Percentiles rank a stretch among this genome's conserved stretches.
phyloP scores from a whole-genome alignment of 2,329 filamentous ascomycete genomes.

The Domatiomyces globalis region DNA sequence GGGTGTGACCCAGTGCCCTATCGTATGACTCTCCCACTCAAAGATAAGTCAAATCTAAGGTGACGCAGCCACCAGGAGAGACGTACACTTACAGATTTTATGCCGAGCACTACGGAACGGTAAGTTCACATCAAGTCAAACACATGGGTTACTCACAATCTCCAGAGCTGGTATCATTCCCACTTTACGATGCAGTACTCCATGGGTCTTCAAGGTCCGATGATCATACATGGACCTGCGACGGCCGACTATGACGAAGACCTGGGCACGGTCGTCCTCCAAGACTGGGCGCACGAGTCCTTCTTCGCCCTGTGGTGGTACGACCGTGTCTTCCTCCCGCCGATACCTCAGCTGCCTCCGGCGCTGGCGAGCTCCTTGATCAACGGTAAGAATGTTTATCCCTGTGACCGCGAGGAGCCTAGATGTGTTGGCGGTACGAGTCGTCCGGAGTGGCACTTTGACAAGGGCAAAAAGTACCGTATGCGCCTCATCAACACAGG shows the following conservation, averaged over 20 bases:
- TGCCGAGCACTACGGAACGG: constrained; percentile 37
- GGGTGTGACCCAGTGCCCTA: constrained; percentile 52
- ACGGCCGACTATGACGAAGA: constrained; percentile 26
- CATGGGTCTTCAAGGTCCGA: constrained; percentile 52
- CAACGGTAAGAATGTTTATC: constrained; percentile 47
- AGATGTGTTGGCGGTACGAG: constrained; percentile 11
- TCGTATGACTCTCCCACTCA: no score
- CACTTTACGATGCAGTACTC: constrained; percentile 50
- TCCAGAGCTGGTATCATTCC: constrained; percentile 49
- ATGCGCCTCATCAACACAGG: constrained; percentile 61
- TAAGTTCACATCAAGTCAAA: no score
- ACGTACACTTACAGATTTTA: constrained; percentile 54
- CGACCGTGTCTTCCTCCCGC: constrained; percentile 42
- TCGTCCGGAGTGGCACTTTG: constrained; percentile 19
- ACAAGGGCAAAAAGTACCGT: constrained; percentile 28
- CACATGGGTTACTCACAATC: no score
- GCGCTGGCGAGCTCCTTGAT: constrained; percentile 29
- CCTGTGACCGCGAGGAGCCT: constrained; percentile 37
- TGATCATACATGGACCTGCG: constrained; percentile 46
- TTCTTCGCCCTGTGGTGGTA: constrained; percentile 29
- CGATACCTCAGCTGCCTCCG: neutral
- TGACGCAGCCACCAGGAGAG: constrained; percentile 44
- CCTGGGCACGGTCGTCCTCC: constrained; percentile 30
- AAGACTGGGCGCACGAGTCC: constrained; percentile 37
- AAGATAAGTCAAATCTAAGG: no score